Conservation (phyloP, 768 basidiomycete species). For the Roridomyces roridus region DNA sequence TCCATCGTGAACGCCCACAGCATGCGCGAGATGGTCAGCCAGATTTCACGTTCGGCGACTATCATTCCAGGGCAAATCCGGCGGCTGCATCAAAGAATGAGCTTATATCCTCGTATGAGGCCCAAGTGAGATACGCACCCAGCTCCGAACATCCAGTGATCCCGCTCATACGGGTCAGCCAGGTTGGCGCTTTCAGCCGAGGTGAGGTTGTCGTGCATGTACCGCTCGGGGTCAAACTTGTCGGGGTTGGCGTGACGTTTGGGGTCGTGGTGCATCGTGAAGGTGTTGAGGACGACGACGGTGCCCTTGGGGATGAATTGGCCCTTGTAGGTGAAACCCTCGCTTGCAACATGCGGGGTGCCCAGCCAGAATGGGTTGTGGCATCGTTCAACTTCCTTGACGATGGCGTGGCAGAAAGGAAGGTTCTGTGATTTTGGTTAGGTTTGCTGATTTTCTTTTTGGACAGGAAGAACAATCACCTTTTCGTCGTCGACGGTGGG, state of each 20-base stretch:
- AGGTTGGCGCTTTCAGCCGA: conserved; percentile 51
- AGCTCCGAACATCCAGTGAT: conserved; percentile 58
- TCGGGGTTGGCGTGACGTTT: conserved; percentile 47
- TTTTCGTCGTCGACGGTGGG: conserved; percentile 30
- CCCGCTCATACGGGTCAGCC: conserved; percentile 47
- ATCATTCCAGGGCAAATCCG: conserved; percentile 51
- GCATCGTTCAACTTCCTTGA: conserved; percentile 39
- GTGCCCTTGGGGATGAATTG: conserved; percentile 48
- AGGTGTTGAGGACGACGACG: conserved; percentile 45
- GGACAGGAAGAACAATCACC: background rate
- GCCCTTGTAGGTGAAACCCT: conserved; percentile 49
- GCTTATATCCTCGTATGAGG: too few relatives aligned
- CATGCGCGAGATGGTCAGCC: conserved; percentile 50
- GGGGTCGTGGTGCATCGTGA: conserved; percentile 43
- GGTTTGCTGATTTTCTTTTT: background rate
- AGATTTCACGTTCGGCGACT: conserved; percentile 53
- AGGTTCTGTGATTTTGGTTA: conserved; percentile 10
- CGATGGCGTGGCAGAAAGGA: conserved; percentile 33
- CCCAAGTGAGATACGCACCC: conserved; percentile 38
- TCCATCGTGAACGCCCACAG: conserved; percentile 49
- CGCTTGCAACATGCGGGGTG: conserved; percentile 40
- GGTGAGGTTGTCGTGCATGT: conserved; percentile 42
- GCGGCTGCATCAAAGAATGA: conserved; percentile 27
- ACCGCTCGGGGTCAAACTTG: conserved; percentile 48
- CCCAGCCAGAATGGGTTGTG: conserved; percentile 46